Evolutionary conservation across 805 yeast genomes (phyloP), one percentile per base, ranked within the genome.

Genomic region (Zygoascus flipseniorum): DNA sequence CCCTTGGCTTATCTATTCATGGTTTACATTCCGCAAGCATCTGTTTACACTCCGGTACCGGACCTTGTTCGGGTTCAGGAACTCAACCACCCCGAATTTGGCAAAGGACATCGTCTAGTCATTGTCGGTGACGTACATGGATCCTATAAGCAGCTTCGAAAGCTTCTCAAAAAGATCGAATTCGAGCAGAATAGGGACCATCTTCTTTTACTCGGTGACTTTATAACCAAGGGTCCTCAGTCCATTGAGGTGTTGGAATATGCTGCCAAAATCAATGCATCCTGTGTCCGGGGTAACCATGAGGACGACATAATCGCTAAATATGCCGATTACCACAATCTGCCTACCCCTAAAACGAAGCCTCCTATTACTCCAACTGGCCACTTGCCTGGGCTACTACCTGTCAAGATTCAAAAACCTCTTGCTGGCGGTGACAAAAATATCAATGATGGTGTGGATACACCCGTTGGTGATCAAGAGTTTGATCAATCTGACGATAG

Each of bases 81-180:
- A 11, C 19, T 41, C 31, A n/a, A 41, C 28, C 28, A 50, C 28
- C 55, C 64, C 45, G 31, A 46, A 35, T 43, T 50, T 50, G 31
- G 53, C 10, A 47, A 50, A n/a, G 55, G 53, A 6, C 51, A 62
- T 42, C 72, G 95, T 55, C 63, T 86, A 14, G 74, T 92, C 3
- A 64, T 89, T 47, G 74, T 90, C 26, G 97, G 98, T 3, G 98
- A 90, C 66, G 80, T 90, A 20, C 98, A 90, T 69, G 97, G 97
- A 1, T 82, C 83, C 60, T 80, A 74, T 60, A 69, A 73, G 8
- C 80, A 80, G 61, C 70, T 89, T 52, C 65, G 65, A 53, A 68
- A 73, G 48, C 71, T 92, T 43, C 69, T 90, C 52, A 61, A 72
- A 8, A 76, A 79, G 61, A 60, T 79, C 19, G 72, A 80, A 53